phyloP scores from a whole-genome alignment of 371 early-diverging fungal species.

The Rhizopus arrhizus region DNA sequence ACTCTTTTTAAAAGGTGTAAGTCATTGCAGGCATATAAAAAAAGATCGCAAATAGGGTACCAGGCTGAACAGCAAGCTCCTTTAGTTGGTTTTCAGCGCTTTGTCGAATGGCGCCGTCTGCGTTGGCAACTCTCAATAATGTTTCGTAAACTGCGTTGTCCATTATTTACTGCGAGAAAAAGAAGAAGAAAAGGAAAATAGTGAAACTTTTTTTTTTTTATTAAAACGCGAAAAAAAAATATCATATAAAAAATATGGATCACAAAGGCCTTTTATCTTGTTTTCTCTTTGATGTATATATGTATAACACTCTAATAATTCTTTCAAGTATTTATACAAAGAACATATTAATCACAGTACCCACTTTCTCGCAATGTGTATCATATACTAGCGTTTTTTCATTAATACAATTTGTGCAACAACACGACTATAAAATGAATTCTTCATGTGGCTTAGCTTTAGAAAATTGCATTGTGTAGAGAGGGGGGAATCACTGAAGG shows the following conservation, averaged over 20 bases:
- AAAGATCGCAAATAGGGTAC: constrained; percentile 29
- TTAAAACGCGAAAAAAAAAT: not conserved
- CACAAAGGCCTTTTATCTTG: no score
- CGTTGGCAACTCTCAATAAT: constrained; percentile 67
- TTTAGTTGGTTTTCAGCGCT: constrained; percentile 73
- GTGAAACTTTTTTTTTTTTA: no score
- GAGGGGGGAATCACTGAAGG: not conserved
- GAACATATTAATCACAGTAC: not conserved
- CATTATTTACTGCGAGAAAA: constrained; percentile 32
- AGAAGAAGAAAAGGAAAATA: not conserved
- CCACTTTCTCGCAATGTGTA: no score
- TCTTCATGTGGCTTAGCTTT: not conserved
- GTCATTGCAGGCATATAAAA: no score
- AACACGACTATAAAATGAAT: not conserved
- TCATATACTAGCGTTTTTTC: not conserved
- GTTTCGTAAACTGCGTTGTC: constrained; percentile 75
- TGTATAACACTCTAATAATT: no score
- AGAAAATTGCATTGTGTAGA: not conserved
- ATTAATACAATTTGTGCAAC: not conserved
- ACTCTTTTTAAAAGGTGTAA: constrained; percentile 35
- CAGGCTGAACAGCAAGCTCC: constrained; percentile 65
- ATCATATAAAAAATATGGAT: not conserved
- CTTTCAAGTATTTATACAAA: no score
- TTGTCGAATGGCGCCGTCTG: constrained; percentile 67
- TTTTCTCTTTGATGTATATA: no score